Base-by-base conservation (phyloP, 169 alveolate species). In the Plasmodium reichenowi region DNA sequence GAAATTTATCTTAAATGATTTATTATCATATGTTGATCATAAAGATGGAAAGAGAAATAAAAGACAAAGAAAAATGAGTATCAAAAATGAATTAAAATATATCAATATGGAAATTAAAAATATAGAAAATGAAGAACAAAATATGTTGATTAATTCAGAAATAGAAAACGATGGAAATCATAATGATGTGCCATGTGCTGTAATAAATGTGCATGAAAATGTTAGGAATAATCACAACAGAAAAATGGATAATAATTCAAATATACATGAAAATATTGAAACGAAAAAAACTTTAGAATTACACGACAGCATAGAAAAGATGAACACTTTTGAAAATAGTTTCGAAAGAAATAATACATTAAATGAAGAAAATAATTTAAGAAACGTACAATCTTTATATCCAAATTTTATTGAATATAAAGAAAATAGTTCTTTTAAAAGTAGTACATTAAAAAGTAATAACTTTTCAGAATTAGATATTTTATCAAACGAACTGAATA, bases 1-100 rank as follows among this genome's bases (percentile, higher is more conserved):
- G 13, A 80, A 80, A 29, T 80, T 10, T 47, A 80, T 80, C 26
- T 63, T 80, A 4, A 80, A 80, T 48, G 90, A 80, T 26, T 66
- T 80, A 26, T 67, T 80, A 26, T 9, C 78, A 22, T 80, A 32
- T 17, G 72, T 56, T 13, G 56, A 63, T 5, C 22, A 68, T 15
- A 15, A 50, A 6, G 5, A 15, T 15, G 22, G 73, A 63, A 9
- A 50, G 13, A 24, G 1, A 32, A 38, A 68, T 8, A 8, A 29
- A 3, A 13, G 59, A 15, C 3, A n/a, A 8, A 13, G 15, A 29
- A n/a, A 15, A 26, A 5, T 8, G 9, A n/a, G 80, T 32, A 5
- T 32, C 3, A 32, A 32, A 32, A 32, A 32, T 32, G 45, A 32
- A 32, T 5, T 32, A 4, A 32, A 32, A 32, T 32, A 32, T 32